Evolutionary conservation across 169 alveolate genomes (phyloP), one percentile per base, ranked within the genome.

Genomic region (Eimeria falciformis): DNA sequence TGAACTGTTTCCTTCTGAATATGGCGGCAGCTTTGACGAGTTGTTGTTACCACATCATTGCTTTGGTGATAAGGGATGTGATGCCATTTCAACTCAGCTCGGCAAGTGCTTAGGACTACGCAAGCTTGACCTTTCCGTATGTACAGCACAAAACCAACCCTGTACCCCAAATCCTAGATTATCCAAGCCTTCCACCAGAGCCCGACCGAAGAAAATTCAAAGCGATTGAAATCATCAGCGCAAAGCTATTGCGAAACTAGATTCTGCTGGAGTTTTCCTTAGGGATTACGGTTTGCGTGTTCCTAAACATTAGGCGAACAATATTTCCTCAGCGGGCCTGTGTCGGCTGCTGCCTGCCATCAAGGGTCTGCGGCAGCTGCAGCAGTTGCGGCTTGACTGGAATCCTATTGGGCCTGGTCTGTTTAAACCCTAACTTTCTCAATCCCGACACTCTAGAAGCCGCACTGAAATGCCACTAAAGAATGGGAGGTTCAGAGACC

Each of bases 371-470:
- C 33, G 18, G 47, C 69, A 77, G 33, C 69, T 77, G 65, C 65
- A 23, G 47, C 68, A 27, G 21, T 47, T 77, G 2, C 9, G 47
- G 50, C 86, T 77, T 46, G 86, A 77, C 86, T 77, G 86, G 86
- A 77, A 77, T 68, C 86, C 86, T 23, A 7, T 77, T 11, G 68
- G 69, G 25, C 1, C 68, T 9, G 86, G 86, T 77, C 45, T 0
- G 25, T 47, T 7, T 17, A 21, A 4, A 1, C 23, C 62, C 1
- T 14, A 18, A 1, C 40, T 18, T 73, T 14, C 81, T 25, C 3
- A 7, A 33, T 3, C 62, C 62, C n/a, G 62, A 50, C n/a, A n/a
- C n/a, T n/a, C n/a, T n/a, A n/a, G n/a, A n/a, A n/a, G n/a, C n/a
- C n/a, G n/a, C n/a, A n/a, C n/a, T n/a, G n/a, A n/a, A n/a, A n/a